Evolutionary conservation across 2,329 filamentous ascomycete genomes (phyloP).

Genomic region (Curvularia sp.): DNA sequence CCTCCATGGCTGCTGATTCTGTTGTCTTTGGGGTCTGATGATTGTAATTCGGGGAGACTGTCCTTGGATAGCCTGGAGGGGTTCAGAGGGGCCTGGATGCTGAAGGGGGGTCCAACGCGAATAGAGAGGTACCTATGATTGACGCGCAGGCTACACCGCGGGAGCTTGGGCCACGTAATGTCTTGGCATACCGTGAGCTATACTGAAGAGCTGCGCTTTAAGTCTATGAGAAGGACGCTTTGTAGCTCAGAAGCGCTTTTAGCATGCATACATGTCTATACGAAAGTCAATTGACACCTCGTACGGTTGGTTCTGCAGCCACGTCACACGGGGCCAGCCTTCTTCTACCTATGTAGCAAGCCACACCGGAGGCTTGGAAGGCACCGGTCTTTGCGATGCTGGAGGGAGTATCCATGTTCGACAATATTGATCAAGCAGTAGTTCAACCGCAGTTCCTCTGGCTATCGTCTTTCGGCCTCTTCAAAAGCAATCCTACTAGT

Average conservation of each 20-base stretch:
- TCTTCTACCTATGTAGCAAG: not conserved
- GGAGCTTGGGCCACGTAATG: slow-evolving; percentile 10
- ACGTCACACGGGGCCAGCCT: not conserved
- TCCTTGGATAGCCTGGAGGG: not conserved
- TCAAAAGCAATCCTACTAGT: not conserved
- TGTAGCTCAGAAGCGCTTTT: not conserved
- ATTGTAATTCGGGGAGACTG: slow-evolving; percentile 9
- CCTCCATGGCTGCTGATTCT: slow-evolving; percentile 72
- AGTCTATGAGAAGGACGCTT: not conserved
- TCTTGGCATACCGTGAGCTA: slow-evolving; percentile 8
- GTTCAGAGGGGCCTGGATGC: slow-evolving; percentile 2
- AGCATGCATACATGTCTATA: not conserved
- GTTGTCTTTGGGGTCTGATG: slow-evolving; percentile 24
- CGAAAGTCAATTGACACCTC: no score
- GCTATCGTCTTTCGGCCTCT: not conserved
- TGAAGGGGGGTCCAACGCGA: slow-evolving; percentile 4
- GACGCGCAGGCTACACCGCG: slow-evolving; percentile 7
- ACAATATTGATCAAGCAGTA: not conserved
- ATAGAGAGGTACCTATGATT: slow-evolving; percentile 5
- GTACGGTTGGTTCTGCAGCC: not conserved
- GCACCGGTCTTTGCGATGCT: not conserved
- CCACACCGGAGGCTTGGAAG: not conserved
- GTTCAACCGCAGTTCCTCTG: not conserved
- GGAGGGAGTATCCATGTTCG: not conserved
- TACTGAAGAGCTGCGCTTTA: not conserved